Conservation (phyloP, 345 rosid species). For the Populus euphratica region DNA sequence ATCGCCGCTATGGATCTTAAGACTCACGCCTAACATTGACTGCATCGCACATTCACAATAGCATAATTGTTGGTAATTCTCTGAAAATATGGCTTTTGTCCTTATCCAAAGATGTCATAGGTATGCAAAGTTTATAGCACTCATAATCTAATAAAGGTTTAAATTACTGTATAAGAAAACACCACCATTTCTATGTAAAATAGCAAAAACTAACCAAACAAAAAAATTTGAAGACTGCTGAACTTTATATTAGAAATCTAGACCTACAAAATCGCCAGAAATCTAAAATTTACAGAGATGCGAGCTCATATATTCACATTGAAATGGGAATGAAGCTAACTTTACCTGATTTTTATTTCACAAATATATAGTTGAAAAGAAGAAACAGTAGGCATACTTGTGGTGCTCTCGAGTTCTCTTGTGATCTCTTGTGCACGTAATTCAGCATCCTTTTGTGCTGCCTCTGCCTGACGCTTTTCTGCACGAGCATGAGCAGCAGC, state of each 20-base stretch:
- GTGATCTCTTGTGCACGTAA: conserved; percentile 68
- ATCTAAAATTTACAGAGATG: background rate
- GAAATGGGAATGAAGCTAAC: background rate
- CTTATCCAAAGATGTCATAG: background rate
- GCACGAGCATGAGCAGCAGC: conserved; percentile 93
- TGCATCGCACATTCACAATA: background rate
- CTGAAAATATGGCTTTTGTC: background rate
- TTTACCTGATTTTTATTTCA: background rate
- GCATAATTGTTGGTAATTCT: background rate
- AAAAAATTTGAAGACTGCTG: background rate
- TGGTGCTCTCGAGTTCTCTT: conserved; percentile 92
- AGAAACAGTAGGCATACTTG: conserved; percentile 39
- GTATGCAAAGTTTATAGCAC: background rate
- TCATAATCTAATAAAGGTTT: background rate
- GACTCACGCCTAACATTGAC: background rate
- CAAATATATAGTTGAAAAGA: background rate
- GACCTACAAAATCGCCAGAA: background rate
- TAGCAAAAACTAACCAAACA: background rate
- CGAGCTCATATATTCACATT: background rate
- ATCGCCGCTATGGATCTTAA: background rate
- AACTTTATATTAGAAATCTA: background rate
- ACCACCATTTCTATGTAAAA: background rate
- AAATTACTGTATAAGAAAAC: background rate
- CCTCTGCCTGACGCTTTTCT: conserved; percentile 91
- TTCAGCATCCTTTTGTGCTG: conserved; percentile 85